A percentile compares a stretch with the other conserved stretches of the same genome.
Evolutionary conservation across 164 flowering plant genomes (phyloP).

Genomic region (Magnolia officinalis): DNA sequence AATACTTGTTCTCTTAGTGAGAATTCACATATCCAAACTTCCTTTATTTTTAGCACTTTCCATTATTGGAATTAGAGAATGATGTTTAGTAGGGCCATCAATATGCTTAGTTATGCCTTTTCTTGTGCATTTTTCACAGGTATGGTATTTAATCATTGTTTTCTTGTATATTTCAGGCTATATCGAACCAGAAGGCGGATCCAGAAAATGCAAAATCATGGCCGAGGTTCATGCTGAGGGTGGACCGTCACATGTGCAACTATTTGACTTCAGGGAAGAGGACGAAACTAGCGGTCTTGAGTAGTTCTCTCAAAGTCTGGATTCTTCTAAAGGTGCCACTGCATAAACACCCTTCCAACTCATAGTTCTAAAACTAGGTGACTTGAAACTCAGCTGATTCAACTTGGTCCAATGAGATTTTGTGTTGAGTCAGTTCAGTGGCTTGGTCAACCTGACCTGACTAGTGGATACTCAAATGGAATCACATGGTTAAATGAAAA

Average conservation of each 20-base stretch:
- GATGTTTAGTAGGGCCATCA: not conserved
- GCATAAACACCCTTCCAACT: not conserved
- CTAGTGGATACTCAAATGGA: too few species aligned
- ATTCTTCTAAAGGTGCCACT: conserved; percentile 70
- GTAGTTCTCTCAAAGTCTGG: conserved; percentile 95
- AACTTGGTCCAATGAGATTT: too few species aligned
- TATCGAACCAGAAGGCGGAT: conserved; percentile 46
- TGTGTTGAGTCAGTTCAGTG: too few species aligned
- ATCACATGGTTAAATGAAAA: too few species aligned
- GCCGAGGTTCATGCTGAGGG: conserved; percentile 79
- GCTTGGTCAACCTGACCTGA: too few species aligned
- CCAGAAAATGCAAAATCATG: conserved; percentile 74
- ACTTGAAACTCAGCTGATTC: not conserved
- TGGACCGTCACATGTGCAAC: conserved; percentile 75
- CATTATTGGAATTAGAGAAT: not conserved
- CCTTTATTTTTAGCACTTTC: not conserved
- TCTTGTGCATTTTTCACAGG: not conserved
- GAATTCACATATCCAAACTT: not conserved
- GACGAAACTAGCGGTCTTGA: conserved; percentile 69
- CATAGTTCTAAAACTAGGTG: not conserved
- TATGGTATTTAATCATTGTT: not conserved
- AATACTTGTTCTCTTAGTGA: not conserved
- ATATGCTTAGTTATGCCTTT: not conserved
- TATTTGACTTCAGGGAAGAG: conserved; percentile 80
- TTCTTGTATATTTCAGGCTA: conserved; percentile 42